Conservation (phyloP, 495 filamentous ascomycete species). For the Xylaria bambusicola region DNA sequence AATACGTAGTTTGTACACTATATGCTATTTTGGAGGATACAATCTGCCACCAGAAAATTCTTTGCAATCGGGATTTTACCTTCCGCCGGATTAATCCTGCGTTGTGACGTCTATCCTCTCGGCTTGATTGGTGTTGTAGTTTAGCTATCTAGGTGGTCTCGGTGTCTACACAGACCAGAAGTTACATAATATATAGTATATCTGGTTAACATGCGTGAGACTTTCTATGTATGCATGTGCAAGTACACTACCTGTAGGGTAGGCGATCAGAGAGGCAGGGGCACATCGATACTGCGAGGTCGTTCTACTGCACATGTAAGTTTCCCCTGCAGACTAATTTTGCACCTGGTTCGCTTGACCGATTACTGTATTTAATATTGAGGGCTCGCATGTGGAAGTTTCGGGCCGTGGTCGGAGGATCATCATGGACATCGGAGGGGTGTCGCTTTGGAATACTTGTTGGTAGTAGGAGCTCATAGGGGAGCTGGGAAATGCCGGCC, state of each 20-base stretch:
- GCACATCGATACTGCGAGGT: neutral
- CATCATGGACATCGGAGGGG: neutral
- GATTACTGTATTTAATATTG: slow-evolving; percentile 20
- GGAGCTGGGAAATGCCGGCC: slow-evolving; percentile 2
- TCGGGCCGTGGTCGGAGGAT: slow-evolving; percentile 7
- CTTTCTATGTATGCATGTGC: neutral
- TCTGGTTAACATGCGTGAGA: neutral
- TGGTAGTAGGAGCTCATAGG: neutral
- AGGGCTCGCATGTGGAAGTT: neutral
- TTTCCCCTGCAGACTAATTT: slow-evolving; percentile 12
- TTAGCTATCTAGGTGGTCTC: neutral
- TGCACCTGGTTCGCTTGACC: neutral
- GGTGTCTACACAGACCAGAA: neutral
- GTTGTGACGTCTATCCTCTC: neutral
- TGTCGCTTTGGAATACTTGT: neutral
- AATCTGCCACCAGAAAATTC: neutral
- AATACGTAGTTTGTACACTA: too few species aligned
- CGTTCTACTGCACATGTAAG: too few species aligned
- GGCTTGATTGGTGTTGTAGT: neutral
- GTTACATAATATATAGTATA: too few species aligned
- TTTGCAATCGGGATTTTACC: slow-evolving; percentile 1
- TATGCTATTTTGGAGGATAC: neutral
- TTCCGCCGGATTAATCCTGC: slow-evolving; percentile 3
- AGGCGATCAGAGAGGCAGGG: neutral
- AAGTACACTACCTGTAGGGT: too few species aligned